Conservation (phyloP, 1,139 yeast genomes). For the Candida sp. region DNA sequence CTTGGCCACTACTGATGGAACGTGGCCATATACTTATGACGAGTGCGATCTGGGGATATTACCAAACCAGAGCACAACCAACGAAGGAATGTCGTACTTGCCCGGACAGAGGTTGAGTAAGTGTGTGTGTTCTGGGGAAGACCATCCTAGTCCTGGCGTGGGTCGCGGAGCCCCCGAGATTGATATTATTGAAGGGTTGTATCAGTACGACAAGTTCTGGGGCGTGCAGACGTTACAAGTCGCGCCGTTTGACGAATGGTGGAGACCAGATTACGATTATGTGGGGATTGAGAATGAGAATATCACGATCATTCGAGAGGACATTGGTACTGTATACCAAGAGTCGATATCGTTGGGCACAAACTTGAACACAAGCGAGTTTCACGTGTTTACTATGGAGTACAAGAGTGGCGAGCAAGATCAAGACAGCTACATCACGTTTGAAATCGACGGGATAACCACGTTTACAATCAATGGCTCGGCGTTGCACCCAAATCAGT, state of each 20-base stretch:
- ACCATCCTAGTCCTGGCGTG: conserved; percentile 32
- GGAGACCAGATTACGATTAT: conserved; percentile 34
- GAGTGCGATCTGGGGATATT: conserved; percentile 34
- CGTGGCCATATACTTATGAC: conserved; percentile 38
- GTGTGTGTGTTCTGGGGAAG: conserved; percentile 30
- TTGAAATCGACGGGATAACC: conserved; percentile 23
- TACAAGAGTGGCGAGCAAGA: conserved; percentile 22
- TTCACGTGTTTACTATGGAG: conserved; percentile 30
- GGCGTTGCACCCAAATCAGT: conserved; percentile 29
- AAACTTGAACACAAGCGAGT: conserved; percentile 24
- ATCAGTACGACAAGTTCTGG: conserved; percentile 21
- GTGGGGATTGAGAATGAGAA: conserved; percentile 21
- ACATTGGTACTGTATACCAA: conserved; percentile 33
- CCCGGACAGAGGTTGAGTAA: conserved; percentile 33
- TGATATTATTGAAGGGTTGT: conserved; percentile 34
- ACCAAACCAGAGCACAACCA: conserved; percentile 30
- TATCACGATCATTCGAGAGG: conserved; percentile 28
- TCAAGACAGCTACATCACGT: conserved; percentile 25
- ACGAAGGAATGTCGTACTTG: conserved; percentile 31
- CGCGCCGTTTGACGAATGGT: conserved; percentile 41
- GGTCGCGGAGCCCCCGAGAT: conserved; percentile 41
- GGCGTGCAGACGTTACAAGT: conserved; percentile 35
- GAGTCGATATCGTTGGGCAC: conserved; percentile 34
- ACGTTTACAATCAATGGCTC: conserved; percentile 27
- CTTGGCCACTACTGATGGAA: conserved; percentile 34